These are phyloP conservation scores for Cyclaneusma minus DNA, from an alignment of 2,329 filamentous ascomycete genomes.

Conservation along the genomic window DNA sequence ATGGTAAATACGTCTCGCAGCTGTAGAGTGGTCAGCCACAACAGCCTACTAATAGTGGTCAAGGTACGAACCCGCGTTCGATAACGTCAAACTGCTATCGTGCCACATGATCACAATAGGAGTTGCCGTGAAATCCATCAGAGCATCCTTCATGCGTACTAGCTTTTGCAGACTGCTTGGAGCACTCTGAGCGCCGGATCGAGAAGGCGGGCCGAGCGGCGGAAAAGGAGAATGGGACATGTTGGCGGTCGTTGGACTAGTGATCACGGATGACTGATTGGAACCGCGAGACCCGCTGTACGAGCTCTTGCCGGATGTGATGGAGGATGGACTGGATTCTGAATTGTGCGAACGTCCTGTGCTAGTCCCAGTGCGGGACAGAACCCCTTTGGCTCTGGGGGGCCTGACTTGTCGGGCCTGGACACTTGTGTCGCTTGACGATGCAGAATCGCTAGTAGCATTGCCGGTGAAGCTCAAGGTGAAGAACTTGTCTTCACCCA, in stretches of 20 bases:
- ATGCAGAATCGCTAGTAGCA: conserved; percentile 20
- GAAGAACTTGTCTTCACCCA: conserved; percentile 54
- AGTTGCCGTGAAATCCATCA: conserved; percentile 59
- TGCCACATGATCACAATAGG: conserved; percentile 72
- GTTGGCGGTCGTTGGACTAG: conserved; percentile 34
- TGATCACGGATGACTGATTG: conserved; percentile 21
- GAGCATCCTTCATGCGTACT: conserved; percentile 59
- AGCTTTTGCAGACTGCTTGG: conserved; percentile 60
- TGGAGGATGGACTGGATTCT: conserved; percentile 14
- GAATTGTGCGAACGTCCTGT: too few relatives aligned
- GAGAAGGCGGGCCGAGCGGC: conserved; percentile 48
- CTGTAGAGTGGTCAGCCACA: too few relatives aligned
- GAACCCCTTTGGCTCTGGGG: too few relatives aligned
- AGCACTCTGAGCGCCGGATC: conserved; percentile 34
- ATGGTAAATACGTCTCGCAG: too few relatives aligned
- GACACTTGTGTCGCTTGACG: conserved; percentile 11
- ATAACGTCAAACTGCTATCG: conserved; percentile 57
- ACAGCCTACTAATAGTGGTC: conserved; percentile 18
- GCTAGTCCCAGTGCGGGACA: too few relatives aligned
- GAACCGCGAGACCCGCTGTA: conserved; percentile 10
- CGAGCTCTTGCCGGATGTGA: conserved; percentile 12
- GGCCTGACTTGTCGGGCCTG: conserved; percentile 5
- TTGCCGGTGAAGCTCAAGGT: conserved; percentile 61
- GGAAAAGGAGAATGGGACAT: conserved; percentile 46
- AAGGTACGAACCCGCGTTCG: conserved; percentile 43